Conservation (phyloP, 345 rosid species). For the Nasturtium officinale region DNA sequence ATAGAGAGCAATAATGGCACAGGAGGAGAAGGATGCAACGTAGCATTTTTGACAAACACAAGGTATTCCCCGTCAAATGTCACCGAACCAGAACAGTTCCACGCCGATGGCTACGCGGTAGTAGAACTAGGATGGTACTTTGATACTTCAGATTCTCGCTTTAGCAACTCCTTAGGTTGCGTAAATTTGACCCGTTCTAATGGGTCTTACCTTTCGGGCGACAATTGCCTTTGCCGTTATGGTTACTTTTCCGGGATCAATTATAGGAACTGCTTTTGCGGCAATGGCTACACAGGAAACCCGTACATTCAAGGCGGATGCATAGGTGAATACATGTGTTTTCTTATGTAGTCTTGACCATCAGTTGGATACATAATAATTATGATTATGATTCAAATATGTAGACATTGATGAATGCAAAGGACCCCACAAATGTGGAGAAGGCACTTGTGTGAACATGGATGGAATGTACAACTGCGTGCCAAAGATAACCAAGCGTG, state of each 20-base stretch:
- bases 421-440: slow-evolving; percentile 20
- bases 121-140: slow-evolving; percentile 49
- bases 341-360: no score
- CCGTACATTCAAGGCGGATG: slow-evolving; percentile 46
- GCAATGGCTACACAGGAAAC: slow-evolving; percentile 47
- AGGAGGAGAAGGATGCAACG: slow-evolving; percentile 21
- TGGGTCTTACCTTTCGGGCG: not conserved
- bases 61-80: slow-evolving; percentile 24
- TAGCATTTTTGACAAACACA: slow-evolving; percentile 35
- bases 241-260: slow-evolving; percentile 21
- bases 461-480: not conserved
- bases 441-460: not conserved
- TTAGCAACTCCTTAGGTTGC: slow-evolving; percentile 26
- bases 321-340: no score
- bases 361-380: no score
- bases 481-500: slow-evolving; percentile 3
- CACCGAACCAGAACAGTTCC: slow-evolving; percentile 16
- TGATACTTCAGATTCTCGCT: slow-evolving; percentile 34
- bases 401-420: slow-evolving; percentile 39
- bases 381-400: not conserved
- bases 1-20: slow-evolving; percentile 4
- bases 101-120: slow-evolving; percentile 6
- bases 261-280: slow-evolving; percentile 43
- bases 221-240: slow-evolving; percentile 19
- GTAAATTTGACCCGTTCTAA: slow-evolving; percentile 20